A percentile compares a stretch with the other conserved stretches of the same genome.
phyloP scores from a whole-genome alignment of 1,284 basidiomycete genomes.

The Leccinum holopus region DNA sequence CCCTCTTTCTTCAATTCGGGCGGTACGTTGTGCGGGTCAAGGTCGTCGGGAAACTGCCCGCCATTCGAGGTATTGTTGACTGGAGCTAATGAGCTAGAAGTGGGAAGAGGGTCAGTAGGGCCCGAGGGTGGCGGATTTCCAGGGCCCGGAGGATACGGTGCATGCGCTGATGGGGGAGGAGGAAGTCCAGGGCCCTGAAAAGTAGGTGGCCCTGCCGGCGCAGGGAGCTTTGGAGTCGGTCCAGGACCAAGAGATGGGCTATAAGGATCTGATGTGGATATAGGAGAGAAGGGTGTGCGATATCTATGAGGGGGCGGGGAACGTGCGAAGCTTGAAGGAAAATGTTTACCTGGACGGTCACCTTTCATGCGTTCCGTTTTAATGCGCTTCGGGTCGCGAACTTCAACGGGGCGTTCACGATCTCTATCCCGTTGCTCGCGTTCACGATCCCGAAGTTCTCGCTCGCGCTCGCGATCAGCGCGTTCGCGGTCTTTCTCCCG shows the following conservation, averaged over 20 bases:
- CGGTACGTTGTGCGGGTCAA: conserved; percentile 48
- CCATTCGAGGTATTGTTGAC: conserved; percentile 31
- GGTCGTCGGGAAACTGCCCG: conserved; percentile 44
- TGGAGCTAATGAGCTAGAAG: conserved; percentile 27
- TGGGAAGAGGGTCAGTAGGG: conserved; percentile 27
- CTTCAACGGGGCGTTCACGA: conserved; percentile 35
- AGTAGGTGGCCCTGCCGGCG: conserved; percentile 32
- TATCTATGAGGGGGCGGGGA: conserved; percentile 33
- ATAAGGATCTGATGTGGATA: conserved; percentile 32
- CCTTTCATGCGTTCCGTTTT: conserved; percentile 45
- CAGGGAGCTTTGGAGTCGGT: conserved; percentile 34
- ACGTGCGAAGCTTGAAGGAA: conserved; percentile 22
- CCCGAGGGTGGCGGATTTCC: conserved; percentile 33
- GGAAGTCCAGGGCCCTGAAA: conserved; percentile 41
- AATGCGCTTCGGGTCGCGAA: conserved; percentile 46
- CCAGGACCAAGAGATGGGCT: conserved; percentile 37
- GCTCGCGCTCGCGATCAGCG: conserved; percentile 37
- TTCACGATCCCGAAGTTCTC: conserved; percentile 38
- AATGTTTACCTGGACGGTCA: conserved; percentile 40
- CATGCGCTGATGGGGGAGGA: conserved; percentile 35
- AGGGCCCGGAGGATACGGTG: conserved; percentile 38
- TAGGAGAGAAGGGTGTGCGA: conserved; percentile 24
- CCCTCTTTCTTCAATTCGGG: conserved; percentile 76
- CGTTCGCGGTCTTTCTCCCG: conserved; percentile 40
- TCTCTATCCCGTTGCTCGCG: conserved; percentile 40